Base-by-base conservation (phyloP, 2,329 filamentous ascomycete genomes). In the Tolypocladium cylindrosporum region DNA sequence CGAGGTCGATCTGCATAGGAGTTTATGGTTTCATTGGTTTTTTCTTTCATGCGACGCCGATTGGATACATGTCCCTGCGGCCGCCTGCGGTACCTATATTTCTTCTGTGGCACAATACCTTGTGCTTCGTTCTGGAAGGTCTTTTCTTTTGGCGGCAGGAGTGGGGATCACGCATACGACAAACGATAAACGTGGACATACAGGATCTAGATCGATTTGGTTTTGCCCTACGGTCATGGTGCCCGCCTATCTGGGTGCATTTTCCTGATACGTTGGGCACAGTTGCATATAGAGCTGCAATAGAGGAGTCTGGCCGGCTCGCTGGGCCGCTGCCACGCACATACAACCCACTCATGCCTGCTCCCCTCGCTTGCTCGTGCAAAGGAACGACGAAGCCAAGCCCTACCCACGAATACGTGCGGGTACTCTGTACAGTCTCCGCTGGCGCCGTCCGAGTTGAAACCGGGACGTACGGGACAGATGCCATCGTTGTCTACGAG, bases 131-230 rank as follows among this genome's bases (percentile, higher is more conserved):
- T 51, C 31, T n/a, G 48, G 48, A 21, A 51, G 48, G 48, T n/a
- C 19, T 52, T 43, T 31, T 41, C 19, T 40, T 40, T 40, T 51
- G 53, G 39, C 10, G 21, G 24, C 39, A 10, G 39, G 53, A 43
- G 53, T 43, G 39, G 19, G 53, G 53, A 27, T 21, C 19, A 45
- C 31, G n/a, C 34, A 42, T 54, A 51, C 48, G 31, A 51, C 37
- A 42, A 43, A 51, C 50, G 50, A 57, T 54, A 48, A 51, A 57
- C 50, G 14, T 43, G 55, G 55, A 45, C 21, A 34, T 36, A 52
- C 50, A 54, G 27, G 50, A 54, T 45, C 40, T 57, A 43, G 48
- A 57, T 43, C 19, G 43, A 27, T 37, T 55, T 52, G 48, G 19
- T 36, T 52, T 34, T 37, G 31, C 48, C 48, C 48, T 37, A 4